Conservation (phyloP, 2,329 filamentous ascomycete genomes). For the Neoarthrinium moseri region DNA sequence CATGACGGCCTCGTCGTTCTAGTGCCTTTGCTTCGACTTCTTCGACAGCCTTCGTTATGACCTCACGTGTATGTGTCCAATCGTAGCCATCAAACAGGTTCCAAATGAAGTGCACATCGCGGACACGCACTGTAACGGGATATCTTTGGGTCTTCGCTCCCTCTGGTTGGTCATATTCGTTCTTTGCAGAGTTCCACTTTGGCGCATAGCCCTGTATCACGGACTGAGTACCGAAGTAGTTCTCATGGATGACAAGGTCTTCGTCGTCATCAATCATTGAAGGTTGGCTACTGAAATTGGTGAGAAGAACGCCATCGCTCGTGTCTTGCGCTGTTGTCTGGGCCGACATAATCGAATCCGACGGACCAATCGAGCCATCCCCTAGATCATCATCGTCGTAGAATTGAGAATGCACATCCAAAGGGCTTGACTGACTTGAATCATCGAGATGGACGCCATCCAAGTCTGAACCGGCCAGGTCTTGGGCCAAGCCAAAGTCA, state of each 20-base stretch:
- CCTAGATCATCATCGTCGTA: slow-evolving; percentile 41
- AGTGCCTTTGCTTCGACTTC: slow-evolving; percentile 81
- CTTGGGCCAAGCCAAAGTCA: slow-evolving; percentile 57
- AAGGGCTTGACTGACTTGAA: slow-evolving; percentile 30
- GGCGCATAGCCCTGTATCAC: slow-evolving; percentile 66
- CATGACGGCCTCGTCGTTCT: slow-evolving; percentile 63
- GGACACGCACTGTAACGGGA: slow-evolving; percentile 74
- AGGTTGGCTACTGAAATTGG: slow-evolving; percentile 36
- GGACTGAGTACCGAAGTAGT: slow-evolving; percentile 70
- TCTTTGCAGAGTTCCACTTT: slow-evolving; percentile 76
- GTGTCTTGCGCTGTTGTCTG: slow-evolving; percentile 42
- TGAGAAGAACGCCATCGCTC: slow-evolving; percentile 44
- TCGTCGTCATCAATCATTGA: slow-evolving; percentile 51
- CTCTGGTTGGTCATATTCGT: slow-evolving; percentile 69
- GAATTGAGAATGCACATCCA: slow-evolving; percentile 44
- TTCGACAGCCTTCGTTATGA: slow-evolving; percentile 84
- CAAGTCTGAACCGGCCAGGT: slow-evolving; percentile 41
- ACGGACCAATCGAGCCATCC: slow-evolving; percentile 49
- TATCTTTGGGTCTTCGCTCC: slow-evolving; percentile 60
- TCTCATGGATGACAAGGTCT: slow-evolving; percentile 71
- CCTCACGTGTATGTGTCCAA: slow-evolving; percentile 83
- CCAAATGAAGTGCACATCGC: slow-evolving; percentile 93
- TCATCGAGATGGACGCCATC: slow-evolving; percentile 36
- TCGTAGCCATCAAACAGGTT: slow-evolving; percentile 98
- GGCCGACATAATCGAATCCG: slow-evolving; percentile 34